phyloP scores from a whole-genome alignment of 2,329 filamentous ascomycete genomes.

The Trichoderma asperellum region DNA sequence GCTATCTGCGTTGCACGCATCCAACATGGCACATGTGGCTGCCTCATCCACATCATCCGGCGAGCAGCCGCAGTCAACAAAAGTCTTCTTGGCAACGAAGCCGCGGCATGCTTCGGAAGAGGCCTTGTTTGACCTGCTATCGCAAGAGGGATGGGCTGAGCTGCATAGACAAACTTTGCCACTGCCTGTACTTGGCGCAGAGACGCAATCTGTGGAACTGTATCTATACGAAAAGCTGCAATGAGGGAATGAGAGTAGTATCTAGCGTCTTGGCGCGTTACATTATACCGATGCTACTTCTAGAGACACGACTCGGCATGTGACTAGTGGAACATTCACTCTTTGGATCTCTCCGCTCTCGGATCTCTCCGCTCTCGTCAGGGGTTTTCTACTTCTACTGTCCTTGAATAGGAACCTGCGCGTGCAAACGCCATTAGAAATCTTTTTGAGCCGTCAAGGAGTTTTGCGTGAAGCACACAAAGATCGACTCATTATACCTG shows the following conservation, averaged over 20 bases:
- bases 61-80: slow-evolving; percentile 40
- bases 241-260: not conserved
- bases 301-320: not conserved
- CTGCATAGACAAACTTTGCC: slow-evolving; percentile 48
- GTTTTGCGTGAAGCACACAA: not conserved
- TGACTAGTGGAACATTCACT: not conserved
- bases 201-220: slow-evolving; percentile 54
- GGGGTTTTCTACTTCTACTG: not conserved
- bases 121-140: slow-evolving; percentile 53
- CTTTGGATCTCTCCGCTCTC: not conserved
- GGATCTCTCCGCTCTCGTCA: not conserved
- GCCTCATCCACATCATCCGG: slow-evolving; percentile 22
- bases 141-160: slow-evolving; percentile 50
- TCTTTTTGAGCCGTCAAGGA: not conserved
- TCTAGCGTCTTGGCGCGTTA: not conserved
- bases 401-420: not conserved
- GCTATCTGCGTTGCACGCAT: slow-evolving; percentile 52
- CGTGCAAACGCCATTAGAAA: not conserved
- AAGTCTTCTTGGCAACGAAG: slow-evolving; percentile 59
- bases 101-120: slow-evolving; percentile 58
- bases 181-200: slow-evolving; percentile 51
- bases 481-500: not conserved
- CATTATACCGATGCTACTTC: not conserved
- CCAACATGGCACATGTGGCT: slow-evolving; percentile 37
- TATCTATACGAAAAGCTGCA: slow-evolving; percentile 53